Conservation (phyloP, 2,329 filamentous ascomycete species). For the Teratosphaeriaceae sp. region DNA sequence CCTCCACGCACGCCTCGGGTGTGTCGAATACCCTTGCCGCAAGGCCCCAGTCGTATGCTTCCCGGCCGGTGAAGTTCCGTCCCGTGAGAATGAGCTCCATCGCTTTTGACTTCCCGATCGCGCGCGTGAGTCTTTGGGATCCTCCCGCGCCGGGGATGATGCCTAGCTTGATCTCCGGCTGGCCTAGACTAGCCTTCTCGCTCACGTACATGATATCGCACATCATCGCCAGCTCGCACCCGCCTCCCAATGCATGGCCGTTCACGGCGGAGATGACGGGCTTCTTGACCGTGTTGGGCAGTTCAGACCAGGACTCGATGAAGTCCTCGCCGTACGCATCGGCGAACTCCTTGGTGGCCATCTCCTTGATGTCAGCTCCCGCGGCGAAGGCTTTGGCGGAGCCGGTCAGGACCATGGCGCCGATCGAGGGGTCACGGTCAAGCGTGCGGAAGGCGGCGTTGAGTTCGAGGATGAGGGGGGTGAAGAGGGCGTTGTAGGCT, state of each 20-base stretch:
- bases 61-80: slow-evolving; percentile 71
- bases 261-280: slow-evolving; percentile 92
- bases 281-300: slow-evolving; percentile 81
- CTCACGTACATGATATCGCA: slow-evolving; percentile 92
- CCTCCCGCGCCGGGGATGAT: slow-evolving; percentile 89
- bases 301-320: slow-evolving; percentile 88
- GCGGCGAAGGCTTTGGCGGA: slow-evolving; percentile 88
- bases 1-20: slow-evolving; percentile 76
- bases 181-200: slow-evolving; percentile 79
- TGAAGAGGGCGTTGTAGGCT: slow-evolving; percentile 89
- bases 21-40: slow-evolving; percentile 75
- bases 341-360: slow-evolving; percentile 86
- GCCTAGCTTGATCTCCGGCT: slow-evolving; percentile 94
- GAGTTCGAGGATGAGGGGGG: slow-evolving; percentile 83
- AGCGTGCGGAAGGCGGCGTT: slow-evolving; percentile 69
- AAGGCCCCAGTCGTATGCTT: slow-evolving; percentile 86
- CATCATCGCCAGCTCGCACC: slow-evolving; percentile 97
- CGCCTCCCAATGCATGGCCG: slow-evolving; percentile 88
- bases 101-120: slow-evolving; percentile 61
- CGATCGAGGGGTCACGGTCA: slow-evolving; percentile 62
- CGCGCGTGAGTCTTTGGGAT: slow-evolving; percentile 77
- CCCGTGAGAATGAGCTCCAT: slow-evolving; percentile 92
- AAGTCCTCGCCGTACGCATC: slow-evolving; percentile 84
- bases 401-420: slow-evolving; percentile 79
- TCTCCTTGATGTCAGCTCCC: slow-evolving; percentile 98